Percentiles rank a stretch among this genome's conserved stretches.
Evolutionary conservation across 2,329 filamentous ascomycete genomes (phyloP).

Genomic region (Colletotrichum sansevieriae): DNA sequence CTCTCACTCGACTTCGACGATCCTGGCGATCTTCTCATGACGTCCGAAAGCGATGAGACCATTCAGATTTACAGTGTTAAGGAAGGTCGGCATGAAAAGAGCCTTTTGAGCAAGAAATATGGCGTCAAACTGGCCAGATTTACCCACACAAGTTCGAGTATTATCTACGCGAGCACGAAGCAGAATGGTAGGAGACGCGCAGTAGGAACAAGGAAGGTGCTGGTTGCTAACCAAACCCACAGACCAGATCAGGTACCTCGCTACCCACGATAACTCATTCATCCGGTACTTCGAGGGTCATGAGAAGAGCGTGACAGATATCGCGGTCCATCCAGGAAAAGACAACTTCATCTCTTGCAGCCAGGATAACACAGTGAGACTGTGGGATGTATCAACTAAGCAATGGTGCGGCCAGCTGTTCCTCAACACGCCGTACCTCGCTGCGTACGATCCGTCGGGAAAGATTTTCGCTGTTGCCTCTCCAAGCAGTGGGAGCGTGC

Average conservation of each 20-base stretch:
- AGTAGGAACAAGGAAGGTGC: neutral
- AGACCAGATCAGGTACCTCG: constrained; percentile 79
- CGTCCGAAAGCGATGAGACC: constrained; percentile 92
- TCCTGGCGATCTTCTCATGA: constrained; percentile 90
- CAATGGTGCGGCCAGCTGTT: constrained; percentile 85
- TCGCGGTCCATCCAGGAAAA: constrained; percentile 85
- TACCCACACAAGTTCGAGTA: constrained; percentile 89
- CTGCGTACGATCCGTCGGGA: constrained; percentile 92
- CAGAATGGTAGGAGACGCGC: constrained; percentile 75
- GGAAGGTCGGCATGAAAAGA: constrained; percentile 90
- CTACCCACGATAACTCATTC: constrained; percentile 94
- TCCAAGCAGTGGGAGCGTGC: constrained; percentile 80
- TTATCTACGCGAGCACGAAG: constrained; percentile 96
- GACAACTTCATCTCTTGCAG: constrained; percentile 95
- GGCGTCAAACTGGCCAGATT: constrained; percentile 95
- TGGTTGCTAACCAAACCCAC: constrained; percentile 3
- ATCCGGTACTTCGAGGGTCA: constrained; percentile 97
- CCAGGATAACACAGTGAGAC: constrained; percentile 88
- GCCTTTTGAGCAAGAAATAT: constrained; percentile 94
- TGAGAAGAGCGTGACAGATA: constrained; percentile 83
- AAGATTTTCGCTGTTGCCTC: constrained; percentile 92
- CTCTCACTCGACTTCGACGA: constrained; percentile 98
- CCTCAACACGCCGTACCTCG: constrained; percentile 83
- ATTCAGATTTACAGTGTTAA: constrained; percentile 96
- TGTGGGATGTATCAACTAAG: constrained; percentile 90